Conservation (phyloP, 495 filamentous ascomycete species). For the Bombardia bombarda region DNA sequence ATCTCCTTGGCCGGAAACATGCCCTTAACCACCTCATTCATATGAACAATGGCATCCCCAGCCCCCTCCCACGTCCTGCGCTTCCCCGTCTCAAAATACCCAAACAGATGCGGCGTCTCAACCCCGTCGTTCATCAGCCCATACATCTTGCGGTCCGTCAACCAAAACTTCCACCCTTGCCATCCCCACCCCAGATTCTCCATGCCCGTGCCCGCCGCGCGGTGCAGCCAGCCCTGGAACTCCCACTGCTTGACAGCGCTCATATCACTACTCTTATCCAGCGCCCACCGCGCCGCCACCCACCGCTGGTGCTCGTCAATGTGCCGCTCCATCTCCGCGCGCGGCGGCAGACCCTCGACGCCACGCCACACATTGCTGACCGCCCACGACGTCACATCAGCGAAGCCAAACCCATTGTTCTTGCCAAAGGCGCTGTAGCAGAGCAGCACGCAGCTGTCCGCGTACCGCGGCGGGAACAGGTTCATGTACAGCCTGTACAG, state of each 20-base stretch:
- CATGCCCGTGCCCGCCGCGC: constrained; percentile 30
- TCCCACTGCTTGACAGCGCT: constrained; percentile 24
- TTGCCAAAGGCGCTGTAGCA: constrained; percentile 18
- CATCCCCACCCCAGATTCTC: constrained; percentile 32
- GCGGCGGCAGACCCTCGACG: constrained; percentile 16
- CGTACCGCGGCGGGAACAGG: constrained; percentile 29
- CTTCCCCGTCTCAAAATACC: constrained; percentile 29
- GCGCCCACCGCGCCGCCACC: constrained; percentile 16
- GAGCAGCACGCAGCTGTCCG: constrained; percentile 23
- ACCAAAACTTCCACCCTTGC: constrained; percentile 31
- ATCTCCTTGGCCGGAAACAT: constrained; percentile 18
- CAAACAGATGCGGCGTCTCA: constrained; percentile 25
- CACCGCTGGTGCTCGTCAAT: constrained; percentile 25
- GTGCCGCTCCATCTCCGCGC: constrained; percentile 19
- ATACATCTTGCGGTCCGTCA: constrained; percentile 23
- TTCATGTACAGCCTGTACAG: constrained; percentile 27
- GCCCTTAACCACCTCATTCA: constrained; percentile 18
- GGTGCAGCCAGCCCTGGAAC: constrained; percentile 27
- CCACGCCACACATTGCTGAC: constrained; percentile 30
- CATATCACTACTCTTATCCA: constrained; percentile 7
- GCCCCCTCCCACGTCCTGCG: constrained; percentile 19
- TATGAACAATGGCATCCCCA: constrained; percentile 21
- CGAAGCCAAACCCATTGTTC: constrained; percentile 27
- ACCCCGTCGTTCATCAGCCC: constrained; percentile 28
- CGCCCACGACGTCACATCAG: constrained; percentile 28